phyloP scores from a whole-genome alignment of 371 early-diverging fungal genomes.

The Apophysomyces trapeziformis region DNA sequence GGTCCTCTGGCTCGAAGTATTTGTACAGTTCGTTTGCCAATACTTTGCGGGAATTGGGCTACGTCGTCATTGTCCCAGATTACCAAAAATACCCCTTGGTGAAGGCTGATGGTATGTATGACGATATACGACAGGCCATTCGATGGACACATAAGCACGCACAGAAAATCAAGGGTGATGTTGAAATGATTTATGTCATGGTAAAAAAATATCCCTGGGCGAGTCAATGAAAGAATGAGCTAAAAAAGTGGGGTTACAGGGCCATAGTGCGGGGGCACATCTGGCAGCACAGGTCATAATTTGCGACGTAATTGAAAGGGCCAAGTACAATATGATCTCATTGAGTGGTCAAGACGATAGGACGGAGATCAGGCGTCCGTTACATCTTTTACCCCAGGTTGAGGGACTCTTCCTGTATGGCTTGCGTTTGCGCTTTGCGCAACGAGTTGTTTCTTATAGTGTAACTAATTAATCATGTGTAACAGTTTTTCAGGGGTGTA shows the following conservation, averaged over 20 bases:
- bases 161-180: slow-evolving; percentile 52
- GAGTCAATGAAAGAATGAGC: neutral
- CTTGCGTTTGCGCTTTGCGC: too few relatives aligned
- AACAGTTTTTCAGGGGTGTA: slow-evolving; percentile 64
- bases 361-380: slow-evolving; percentile 6
- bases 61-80: slow-evolving; percentile 76
- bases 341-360: slow-evolving; percentile 29
- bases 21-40: slow-evolving; percentile 69
- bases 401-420: slow-evolving; percentile 59
- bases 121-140: slow-evolving; percentile 66
- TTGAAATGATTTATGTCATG: slow-evolving; percentile 61
- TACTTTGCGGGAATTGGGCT: slow-evolving; percentile 66
- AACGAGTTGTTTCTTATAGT: slow-evolving; percentile 10
- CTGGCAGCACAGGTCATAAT: slow-evolving; percentile 45
- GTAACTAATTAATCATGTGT: neutral
- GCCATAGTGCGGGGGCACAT: slow-evolving; percentile 63
- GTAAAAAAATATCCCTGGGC: slow-evolving; percentile 32
- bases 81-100: slow-evolving; percentile 73
- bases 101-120: slow-evolving; percentile 59
- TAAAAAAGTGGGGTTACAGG: slow-evolving; percentile 26
- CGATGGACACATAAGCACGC: slow-evolving; percentile 64
- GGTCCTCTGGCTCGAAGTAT: slow-evolving; percentile 66
- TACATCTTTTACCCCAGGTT: slow-evolving; percentile 51
- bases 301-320: slow-evolving; percentile 41
- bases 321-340: slow-evolving; percentile 16